Evolutionary conservation across 306 rosid genomes (phyloP), one percentile per base, ranked within the genome.

Genomic region (Lagenaria siceraria): DNA sequence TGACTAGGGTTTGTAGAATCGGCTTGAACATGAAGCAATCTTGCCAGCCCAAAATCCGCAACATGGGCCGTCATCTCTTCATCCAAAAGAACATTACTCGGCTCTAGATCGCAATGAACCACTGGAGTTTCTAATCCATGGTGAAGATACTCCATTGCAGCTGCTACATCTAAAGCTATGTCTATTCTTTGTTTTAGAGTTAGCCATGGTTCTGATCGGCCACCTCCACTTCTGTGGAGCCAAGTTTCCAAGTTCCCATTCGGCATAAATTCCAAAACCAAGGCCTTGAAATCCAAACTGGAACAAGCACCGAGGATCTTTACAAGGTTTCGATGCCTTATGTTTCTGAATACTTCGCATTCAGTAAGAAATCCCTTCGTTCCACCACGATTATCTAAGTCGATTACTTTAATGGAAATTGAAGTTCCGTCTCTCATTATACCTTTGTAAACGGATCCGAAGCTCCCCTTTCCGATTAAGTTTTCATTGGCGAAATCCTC

Each of bases 361-460:
- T 83, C 84, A 14, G 74, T 66, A 15, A 80, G 11, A 59, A 83
- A 83, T 49, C 84, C 78, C 49, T 66, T 78, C 2, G 61, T 46
- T 53, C 79, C 78, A 52, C 82, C 79, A 40, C 68, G 12, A 36
- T 74, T 52, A 4, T 78, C 60, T 3, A 82, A 51, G 73, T 78
- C 75, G 40, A 82, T 64, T 29, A 82, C 85, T 65, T 82, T 82
- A 14, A 83, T 75, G 42, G 83, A 83, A 4, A 77, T 53, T 35
- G 8, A 49, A 5, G 33, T 19, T 22, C 66, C 40, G 31, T 80
- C 65, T 10, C 40, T 43, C 27, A 17, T 48, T n/a, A 80, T 29
- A 42, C 79, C 83, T 61, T 80, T 81, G 10, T 81, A 86, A 13
- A 83, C 85, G 19, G 52, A 74, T n/a, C 89, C 85, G 9, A 60